Base-by-base conservation (phyloP, 225 moss, liverwort and hornwort species). In the Climacium dendroides region DNA sequence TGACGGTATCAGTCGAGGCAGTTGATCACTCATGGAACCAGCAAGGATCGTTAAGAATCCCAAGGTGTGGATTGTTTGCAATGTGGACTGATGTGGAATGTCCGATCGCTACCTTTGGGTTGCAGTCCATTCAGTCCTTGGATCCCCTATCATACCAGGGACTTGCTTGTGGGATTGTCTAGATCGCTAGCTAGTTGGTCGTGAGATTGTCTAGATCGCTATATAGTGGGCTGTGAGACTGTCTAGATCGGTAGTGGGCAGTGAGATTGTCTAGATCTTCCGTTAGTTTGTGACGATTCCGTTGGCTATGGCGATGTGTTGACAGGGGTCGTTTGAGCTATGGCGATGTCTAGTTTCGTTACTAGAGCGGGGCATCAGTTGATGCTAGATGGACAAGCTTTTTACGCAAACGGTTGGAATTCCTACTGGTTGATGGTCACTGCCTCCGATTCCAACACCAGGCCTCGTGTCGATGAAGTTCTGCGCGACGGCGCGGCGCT, bases 401-500 rank as follows among this genome's bases (percentile, higher is more conserved):
- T 93, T 54, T 92, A 91, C 74, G 91, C 82, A 52, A 95, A 96
- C 77, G 96, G 96, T 25, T 94, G 95, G 92, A 96, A 96, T 50
- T 92, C 94, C 23, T 96, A 95, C 82, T 96, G 96, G 96, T 64
- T 96, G 41, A 96, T 96, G 96, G 94, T 90, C 83, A 91, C 87
- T 19, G 93, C 93, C 16, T 90, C 92, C 11, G 95, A 96, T 24
- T 76, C 74, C 45, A 85, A 43, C 79, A 91, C 93, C 5, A 77
- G 93, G 71, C 53, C 90, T 10, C 83, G 93, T 53, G 94, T 95
- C 37, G 89, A 89, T 59, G 77, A 85, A 54, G 77, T 93, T 30
- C 43, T 95, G 74, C 88, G 88, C 19, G 91, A 85, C 19, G 91
- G 92, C 47, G 90, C 95, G 41, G 89, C 87, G 69, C 88, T 96